phyloP scores from a whole-genome alignment of 345 rosid species.

The Durio zibethinus region DNA sequence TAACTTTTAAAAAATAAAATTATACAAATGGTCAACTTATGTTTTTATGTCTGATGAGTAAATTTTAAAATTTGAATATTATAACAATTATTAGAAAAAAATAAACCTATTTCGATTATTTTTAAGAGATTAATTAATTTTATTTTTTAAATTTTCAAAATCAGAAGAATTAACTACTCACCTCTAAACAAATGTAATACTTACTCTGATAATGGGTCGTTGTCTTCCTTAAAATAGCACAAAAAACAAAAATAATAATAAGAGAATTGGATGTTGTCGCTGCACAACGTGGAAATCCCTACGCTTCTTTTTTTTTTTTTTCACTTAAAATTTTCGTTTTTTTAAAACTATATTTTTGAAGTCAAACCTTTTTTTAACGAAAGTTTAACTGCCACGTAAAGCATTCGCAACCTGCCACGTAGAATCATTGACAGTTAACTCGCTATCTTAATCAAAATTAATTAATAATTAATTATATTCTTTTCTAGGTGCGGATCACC shows the following conservation, averaged over 20 bases:
- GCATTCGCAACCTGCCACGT: not conserved
- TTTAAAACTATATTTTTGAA: not conserved
- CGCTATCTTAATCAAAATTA: not conserved
- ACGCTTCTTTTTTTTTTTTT: not conserved
- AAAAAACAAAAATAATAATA: not conserved
- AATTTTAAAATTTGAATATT: too few relatives aligned
- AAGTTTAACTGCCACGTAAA: conserved; percentile 1
- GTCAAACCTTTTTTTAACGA: not conserved
- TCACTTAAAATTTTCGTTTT: not conserved
- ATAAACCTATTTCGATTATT: too few relatives aligned
- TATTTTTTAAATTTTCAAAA: too few relatives aligned
- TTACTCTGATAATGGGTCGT: too few relatives aligned
- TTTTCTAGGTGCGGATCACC: not conserved
- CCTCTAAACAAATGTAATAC: too few relatives aligned
- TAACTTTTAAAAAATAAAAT: too few relatives aligned
- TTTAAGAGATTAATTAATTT: too few relatives aligned
- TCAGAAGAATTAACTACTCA: too few relatives aligned
- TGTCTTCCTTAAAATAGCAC: too few relatives aligned
- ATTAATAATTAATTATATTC: not conserved
- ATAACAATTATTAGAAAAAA: too few relatives aligned
- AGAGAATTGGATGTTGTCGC: not conserved
- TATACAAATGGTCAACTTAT: too few relatives aligned
- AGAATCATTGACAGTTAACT: not conserved
- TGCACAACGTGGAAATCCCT: conserved; percentile 6
- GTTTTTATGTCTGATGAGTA: too few relatives aligned